phyloP scores from a whole-genome alignment of 805 yeast species.

The Kodamaea sagamina region DNA sequence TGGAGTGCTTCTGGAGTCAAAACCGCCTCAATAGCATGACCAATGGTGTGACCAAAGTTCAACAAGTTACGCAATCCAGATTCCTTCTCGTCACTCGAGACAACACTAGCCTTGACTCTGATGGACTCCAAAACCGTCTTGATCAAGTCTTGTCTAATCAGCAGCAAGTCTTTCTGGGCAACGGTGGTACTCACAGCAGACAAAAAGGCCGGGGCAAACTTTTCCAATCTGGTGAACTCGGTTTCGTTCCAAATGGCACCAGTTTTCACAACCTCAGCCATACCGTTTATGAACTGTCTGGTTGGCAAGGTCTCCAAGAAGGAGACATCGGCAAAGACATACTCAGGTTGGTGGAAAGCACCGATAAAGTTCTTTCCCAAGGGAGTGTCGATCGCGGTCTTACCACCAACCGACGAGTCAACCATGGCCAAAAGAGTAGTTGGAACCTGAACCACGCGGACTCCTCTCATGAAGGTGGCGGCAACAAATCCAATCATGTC shows the following conservation, averaged over 20 bases:
- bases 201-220: slow-evolving; percentile 68
- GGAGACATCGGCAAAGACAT: slow-evolving; percentile 82
- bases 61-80: slow-evolving; percentile 89
- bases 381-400: slow-evolving; percentile 97
- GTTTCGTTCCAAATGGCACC: slow-evolving; percentile 96
- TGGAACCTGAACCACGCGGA: slow-evolving; percentile 89
- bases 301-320: slow-evolving; percentile 87
- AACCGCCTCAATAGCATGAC: slow-evolving; percentile 98
- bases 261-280: slow-evolving; percentile 97
- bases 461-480: slow-evolving; percentile 99
- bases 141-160: slow-evolving; percentile 72
- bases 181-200: slow-evolving; percentile 49
- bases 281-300: slow-evolving; percentile 94
- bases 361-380: slow-evolving; percentile 94
- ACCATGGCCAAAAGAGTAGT: slow-evolving; percentile 96
- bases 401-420: slow-evolving; percentile 97
- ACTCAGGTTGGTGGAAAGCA: slow-evolving; percentile 94
- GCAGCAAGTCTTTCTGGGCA: slow-evolving; percentile 48
- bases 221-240: slow-evolving; percentile 84
- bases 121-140: slow-evolving; percentile 84
- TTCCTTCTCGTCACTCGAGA: slow-evolving; percentile 91
- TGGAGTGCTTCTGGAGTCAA: slow-evolving; percentile 94
- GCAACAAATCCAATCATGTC: slow-evolving; percentile 99
- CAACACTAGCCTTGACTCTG: slow-evolving; percentile 90
- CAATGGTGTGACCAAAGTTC: slow-evolving; percentile 96